Base-by-base conservation (phyloP, 1,139 yeast species). In the Barnettozyma hawaiiensis region DNA sequence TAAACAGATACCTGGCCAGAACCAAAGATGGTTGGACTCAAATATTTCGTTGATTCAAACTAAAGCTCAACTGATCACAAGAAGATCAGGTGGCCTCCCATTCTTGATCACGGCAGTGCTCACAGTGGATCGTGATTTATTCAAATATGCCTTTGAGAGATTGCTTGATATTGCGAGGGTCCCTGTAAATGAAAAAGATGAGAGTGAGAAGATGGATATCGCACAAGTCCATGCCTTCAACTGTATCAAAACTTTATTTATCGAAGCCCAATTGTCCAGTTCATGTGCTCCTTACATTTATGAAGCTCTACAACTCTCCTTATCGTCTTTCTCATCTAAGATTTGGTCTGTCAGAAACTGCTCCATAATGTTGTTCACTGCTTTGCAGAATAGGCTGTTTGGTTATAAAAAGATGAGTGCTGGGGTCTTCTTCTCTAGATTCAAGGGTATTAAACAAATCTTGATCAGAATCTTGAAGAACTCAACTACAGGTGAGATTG, bases 151-250 rank as follows among this genome's bases (percentile, higher is more conserved):
- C 0, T 75, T 86, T 52, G 63, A 66, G 0, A 59, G 65, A 32
- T 64, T 90, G 16, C 49, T 78, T 24, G 59, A 58, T 6, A 73
- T 85, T 32, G 86, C 92, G 1, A 51, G 61, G 6, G 45, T 61
- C 7, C 78, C 83, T 1, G 68, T 73, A n/a, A 58, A 61, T 5
- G 67, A 66, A 14, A 64, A 66, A 21, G 75, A 70, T 12, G 69
- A 60, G n/a, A 67, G 71, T 35, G 79, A 79, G 48, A 77, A 72
- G 46, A 68, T 77, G 50, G 95, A 86, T 55, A 67, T 86, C 21
- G 92, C 97, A 0, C 97, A 90, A 59, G 96, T 90, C 0, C 95
- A 90, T 63, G 97, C 97, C 0, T 79, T 86, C 59, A 92, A 92
- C 58, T 84, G 95, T 57, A 75, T 92, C 46, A 78, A 76, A 50